Base-by-base conservation (phyloP, 257 asterid species). In the Solanum gracilifrons region DNA sequence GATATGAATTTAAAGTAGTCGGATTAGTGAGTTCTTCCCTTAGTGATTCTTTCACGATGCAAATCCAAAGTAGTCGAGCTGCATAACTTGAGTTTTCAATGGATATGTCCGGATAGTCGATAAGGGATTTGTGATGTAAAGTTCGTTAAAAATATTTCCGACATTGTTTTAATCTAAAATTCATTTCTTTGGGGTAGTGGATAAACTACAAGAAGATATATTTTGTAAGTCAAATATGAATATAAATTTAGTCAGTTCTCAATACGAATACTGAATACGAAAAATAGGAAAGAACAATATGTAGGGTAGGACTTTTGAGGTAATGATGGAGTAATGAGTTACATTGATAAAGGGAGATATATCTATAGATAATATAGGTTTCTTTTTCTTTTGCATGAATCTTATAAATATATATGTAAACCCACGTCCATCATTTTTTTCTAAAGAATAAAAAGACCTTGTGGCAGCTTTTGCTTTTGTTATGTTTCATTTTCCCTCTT, bases 401-500 rank as follows among this genome's bases (percentile, higher is more conserved):
- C 90, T 89, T 87, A 87, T 76, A 88, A 88, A 84, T 69, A 69
- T 90, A 84, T 69, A 69, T 90, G 88, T 84, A 90, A 80, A 86
- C 90, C 84, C 92, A 92, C 94, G 95, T 93, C 93, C 93, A 86
- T 92, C 87, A 31, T 69, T 69, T 73, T 90, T 88, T 92, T 89
- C 79, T 90, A 72, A 87, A 90, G 90, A 90, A 90, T 86, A 90
- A 93, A 93, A 92, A 87, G 93, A 88, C 88, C 91, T 83, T 85
- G 90, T 88, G 94, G 93, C 96, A 94, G 98, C 96, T 95, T 95
- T 94, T 93, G 91, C 96, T 94, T 95, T 91, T 86, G 46, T 89
- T 90, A 75, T 89, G 41, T 86, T 90, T 88, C 37, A n/a, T 84
- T 85, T 10, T 41, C 86, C 71, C 27, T 72, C 41, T 16, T 87